phyloP scores from a whole-genome alignment of 208 protist species.

The Naegleria fowleri region DNA sequence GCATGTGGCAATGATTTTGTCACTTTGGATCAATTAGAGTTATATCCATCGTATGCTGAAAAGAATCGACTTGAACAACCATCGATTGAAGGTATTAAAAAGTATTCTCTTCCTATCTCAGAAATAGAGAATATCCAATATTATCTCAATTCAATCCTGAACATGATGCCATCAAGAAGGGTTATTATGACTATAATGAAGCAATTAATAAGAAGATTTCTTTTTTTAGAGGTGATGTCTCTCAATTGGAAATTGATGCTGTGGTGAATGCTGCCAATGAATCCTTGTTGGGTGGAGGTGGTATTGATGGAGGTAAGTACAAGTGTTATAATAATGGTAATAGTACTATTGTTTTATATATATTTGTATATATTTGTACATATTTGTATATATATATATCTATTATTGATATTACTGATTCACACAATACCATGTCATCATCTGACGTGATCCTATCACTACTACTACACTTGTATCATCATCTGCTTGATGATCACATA shows the following conservation, averaged over 20 bases:
- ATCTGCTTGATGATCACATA: too few species aligned
- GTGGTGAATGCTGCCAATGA: slow-evolving; percentile 21
- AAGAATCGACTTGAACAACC: not conserved
- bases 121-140: not conserved
- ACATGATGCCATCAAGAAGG: not conserved
- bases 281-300: not conserved
- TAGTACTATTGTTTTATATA: too few species aligned
- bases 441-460: too few species aligned
- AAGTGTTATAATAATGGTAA: too few species aligned
- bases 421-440: too few species aligned
- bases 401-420: too few species aligned
- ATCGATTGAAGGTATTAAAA: not conserved
- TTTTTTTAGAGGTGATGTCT: slow-evolving; percentile 3
- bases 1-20: not conserved
- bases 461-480: too few species aligned
- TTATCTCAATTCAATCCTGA: not conserved
- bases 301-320: slow-evolving; percentile 4
- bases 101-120: too few species aligned
- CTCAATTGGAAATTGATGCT: not conserved
- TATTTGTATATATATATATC: too few species aligned
- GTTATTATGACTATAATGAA: not conserved
- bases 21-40: not conserved
- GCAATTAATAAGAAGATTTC: slow-evolving; percentile 18
- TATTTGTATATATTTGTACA: too few species aligned
- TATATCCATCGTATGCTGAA: not conserved